Evolutionary conservation across 2,329 filamentous ascomycete genomes (phyloP), one percentile per base, ranked within the genome.

Genomic region (Simplicillium sp.): DNA sequence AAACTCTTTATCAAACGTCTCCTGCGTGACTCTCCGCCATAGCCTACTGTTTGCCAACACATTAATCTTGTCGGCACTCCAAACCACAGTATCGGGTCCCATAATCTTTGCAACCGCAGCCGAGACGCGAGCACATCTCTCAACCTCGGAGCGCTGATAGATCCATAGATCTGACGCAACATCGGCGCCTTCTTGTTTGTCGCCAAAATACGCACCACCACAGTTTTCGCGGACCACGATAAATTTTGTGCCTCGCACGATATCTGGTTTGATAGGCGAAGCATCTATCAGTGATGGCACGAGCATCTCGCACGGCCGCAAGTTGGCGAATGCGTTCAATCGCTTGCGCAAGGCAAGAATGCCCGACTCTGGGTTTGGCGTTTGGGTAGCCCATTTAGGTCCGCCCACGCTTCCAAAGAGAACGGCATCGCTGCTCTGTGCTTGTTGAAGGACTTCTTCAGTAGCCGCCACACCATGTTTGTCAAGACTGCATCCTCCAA

Each of bases 1-100:
- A 29, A 69, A 68, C 41, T 69, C 66, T 11, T 51, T 55, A 17
- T 58, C 54, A 34, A 69, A 66, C 3, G 63, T 48, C 4, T 67
- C 55, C 11, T 57, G 53, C 0, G 65, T 66, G 3, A 65, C 62
- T 11, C 60, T 54, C 4, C 70, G 53, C 71, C 71, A 73, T 4
- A 74, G 61, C 3, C 71, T 56, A 4, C 65, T 63, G 36, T 60
- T 71, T 1, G 70, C 70, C 8, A 75, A 61, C 9, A 74, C 70
- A 44, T 74, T 74, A 34, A 68, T 69, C 53, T 75, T 74, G 53
- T 75, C 70, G 1, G 61, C 62, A 43, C 64, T 68, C 59, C 62
- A 68, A 2, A 73, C 69, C 2, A 60, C 51, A 1, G 62, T 56
- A 7, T 48, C 44, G 13, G 44, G 46, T 3, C 48, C 51, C 29